Percentiles rank a stretch among this genome's conserved stretches.
Evolutionary conservation across 495 filamentous ascomycete genomes (phyloP).

Genomic region (Poronia punctata): DNA sequence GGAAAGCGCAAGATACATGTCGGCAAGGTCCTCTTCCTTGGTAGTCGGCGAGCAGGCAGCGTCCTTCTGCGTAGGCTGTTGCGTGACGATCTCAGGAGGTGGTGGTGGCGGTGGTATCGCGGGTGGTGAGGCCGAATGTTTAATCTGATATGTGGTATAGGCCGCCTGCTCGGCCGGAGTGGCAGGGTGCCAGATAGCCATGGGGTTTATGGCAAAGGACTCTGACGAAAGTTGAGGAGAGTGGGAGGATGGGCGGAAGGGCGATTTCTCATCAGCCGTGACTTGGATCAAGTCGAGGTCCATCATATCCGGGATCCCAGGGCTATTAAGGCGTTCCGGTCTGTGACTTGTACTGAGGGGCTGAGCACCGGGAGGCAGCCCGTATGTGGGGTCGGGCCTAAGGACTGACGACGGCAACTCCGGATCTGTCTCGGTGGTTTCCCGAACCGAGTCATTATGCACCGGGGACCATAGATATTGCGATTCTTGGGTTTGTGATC

Average conservation of each 20-base stretch:
- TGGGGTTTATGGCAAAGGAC: slow-evolving; percentile 27
- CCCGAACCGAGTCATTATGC: slow-evolving; percentile 19
- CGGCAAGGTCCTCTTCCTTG: slow-evolving; percentile 20
- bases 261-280: slow-evolving; percentile 12
- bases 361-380: slow-evolving; percentile 27
- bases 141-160: slow-evolving; percentile 34
- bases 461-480: slow-evolving; percentile 18
- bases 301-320: slow-evolving; percentile 28
- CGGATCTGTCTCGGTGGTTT: slow-evolving; percentile 22
- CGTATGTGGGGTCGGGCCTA: slow-evolving; percentile 18
- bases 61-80: slow-evolving; percentile 16
- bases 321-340: slow-evolving; percentile 27
- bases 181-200: slow-evolving; percentile 41
- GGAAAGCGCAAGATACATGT: slow-evolving; percentile 25
- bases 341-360: slow-evolving; percentile 21
- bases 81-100: slow-evolving; percentile 17
- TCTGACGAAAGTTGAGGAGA: slow-evolving; percentile 24
- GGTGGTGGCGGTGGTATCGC: slow-evolving; percentile 10
- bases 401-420: slow-evolving; percentile 24
- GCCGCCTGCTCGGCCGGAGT: slow-evolving; percentile 34
- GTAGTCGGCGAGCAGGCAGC: slow-evolving; percentile 1
- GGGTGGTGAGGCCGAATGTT: slow-evolving; percentile 30
- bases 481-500: slow-evolving; percentile 15
- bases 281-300: slow-evolving; percentile 16
- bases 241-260: slow-evolving; percentile 18